Conservation (phyloP, 345 rosid genomes). For the Citrus glauca region DNA sequence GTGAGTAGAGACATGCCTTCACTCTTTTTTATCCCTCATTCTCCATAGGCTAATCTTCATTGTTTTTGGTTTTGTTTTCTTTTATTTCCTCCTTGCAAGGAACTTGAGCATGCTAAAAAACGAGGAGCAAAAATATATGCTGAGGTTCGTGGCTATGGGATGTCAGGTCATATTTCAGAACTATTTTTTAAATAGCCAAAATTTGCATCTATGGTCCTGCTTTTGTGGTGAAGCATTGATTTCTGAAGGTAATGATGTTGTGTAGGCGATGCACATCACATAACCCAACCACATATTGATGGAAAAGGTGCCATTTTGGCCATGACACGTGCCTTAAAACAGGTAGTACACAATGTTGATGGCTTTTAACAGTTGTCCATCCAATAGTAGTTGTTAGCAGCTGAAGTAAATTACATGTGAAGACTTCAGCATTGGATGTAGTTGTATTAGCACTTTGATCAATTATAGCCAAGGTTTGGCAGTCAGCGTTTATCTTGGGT, state of each 20-base stretch:
- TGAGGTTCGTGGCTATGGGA: conserved; percentile 93
- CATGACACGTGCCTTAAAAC: conserved; percentile 74
- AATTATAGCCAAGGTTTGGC: background rate
- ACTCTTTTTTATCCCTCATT: background rate
- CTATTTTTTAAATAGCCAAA: background rate
- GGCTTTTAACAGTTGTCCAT: conserved; percentile 2
- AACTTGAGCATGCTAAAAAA: conserved; percentile 86
- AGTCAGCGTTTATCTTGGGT: background rate
- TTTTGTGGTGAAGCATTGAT: background rate
- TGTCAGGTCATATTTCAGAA: conserved; percentile 66
- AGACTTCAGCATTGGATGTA: background rate
- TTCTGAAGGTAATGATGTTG: conserved; percentile 14
- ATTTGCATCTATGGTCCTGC: background rate
- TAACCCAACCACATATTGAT: conserved; percentile 84
- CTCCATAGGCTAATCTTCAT: background rate
- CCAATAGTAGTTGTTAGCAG: background rate
- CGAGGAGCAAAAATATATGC: conserved; percentile 90
- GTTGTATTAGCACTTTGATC: conserved; percentile 1
- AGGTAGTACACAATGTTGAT: conserved; percentile 34
- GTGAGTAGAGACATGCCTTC: conserved; percentile 38
- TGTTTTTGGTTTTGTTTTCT: conserved; percentile 8
- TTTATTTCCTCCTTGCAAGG: conserved; percentile 34
- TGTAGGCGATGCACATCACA: conserved; percentile 91
- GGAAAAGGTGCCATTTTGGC: conserved; percentile 95
- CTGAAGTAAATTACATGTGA: background rate